Evolutionary conservation across 2,329 filamentous ascomycete species (phyloP).

Genomic region (Huntiella omanensis): DNA sequence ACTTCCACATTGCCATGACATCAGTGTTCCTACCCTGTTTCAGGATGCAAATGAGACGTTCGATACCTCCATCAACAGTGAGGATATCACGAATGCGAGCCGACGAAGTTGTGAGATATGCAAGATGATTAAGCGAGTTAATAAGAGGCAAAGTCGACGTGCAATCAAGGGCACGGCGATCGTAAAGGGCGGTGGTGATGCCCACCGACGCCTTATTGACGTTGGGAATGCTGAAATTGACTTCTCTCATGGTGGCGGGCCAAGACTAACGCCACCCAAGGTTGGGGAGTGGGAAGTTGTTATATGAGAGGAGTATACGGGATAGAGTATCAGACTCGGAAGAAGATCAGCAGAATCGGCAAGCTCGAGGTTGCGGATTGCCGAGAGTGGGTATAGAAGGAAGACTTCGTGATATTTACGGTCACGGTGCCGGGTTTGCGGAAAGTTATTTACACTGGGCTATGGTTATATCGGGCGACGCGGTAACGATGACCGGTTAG

Average conservation of each 20-base stretch:
- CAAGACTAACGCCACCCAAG: too few relatives aligned
- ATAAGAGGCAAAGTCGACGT: constrained; percentile 94
- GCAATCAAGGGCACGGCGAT: constrained; percentile 91
- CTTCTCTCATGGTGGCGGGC: constrained; percentile 71
- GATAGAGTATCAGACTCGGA: too few relatives aligned
- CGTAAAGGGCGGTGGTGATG: constrained; percentile 96
- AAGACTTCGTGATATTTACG: too few relatives aligned
- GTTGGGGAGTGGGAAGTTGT: too few relatives aligned
- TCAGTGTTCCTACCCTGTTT: constrained; percentile 95
- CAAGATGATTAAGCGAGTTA: constrained; percentile 96
- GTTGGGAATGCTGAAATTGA: constrained; percentile 98
- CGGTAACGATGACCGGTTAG: too few relatives aligned
- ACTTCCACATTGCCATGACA: constrained; percentile 99
- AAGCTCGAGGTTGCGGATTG: too few relatives aligned
- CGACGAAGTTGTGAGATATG: constrained; percentile 94
- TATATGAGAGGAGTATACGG: too few relatives aligned
- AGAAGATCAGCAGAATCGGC: too few relatives aligned
- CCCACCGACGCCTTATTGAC: constrained; percentile 98
- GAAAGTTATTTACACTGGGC: too few relatives aligned
- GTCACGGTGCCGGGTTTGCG: too few relatives aligned
- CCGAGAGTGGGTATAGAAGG: too few relatives aligned
- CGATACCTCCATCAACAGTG: constrained; percentile 95
- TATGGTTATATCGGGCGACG: too few relatives aligned
- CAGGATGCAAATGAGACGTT: constrained; percentile 88
- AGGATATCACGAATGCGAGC: constrained; percentile 94